Evolutionary conservation across 257 asterid species (phyloP), one percentile per base, ranked within the genome.

Genomic region (Marsdenia floribunda): DNA sequence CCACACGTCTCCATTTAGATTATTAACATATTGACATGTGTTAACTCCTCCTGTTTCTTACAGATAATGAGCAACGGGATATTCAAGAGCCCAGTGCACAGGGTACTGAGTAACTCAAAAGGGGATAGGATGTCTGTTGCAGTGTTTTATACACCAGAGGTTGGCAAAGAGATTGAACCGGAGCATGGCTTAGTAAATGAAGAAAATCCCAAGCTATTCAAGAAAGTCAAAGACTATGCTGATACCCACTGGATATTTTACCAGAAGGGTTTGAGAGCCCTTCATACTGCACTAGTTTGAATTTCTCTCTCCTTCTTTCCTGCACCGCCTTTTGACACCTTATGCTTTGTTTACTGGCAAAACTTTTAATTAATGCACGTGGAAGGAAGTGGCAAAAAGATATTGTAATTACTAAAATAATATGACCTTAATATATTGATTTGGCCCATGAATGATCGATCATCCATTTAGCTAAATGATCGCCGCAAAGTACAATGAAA

Each of bases 21-120:
- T 1, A 4, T 42, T 42, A 42, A 2, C 47, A 29, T 29, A 29
- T 47, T 68, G 60, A 24, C 26, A n/a, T 16, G 5, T 22, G 5
- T 22, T 18, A 1, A 44, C 1, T 44, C 12, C 26, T 64, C 18
- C 21, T 8, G 2, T 15, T 67, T 29, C n/a, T 29, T 42, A 38
- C 83, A 86, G 90, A 81, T 84, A 44, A 86, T 88, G 87, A 86
- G 82, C 79, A 86, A 88, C 21, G 90, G 93, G 21, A 71, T 81
- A 67, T 83, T 86, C 82, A 86, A 80, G 79, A 83, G 89, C 69
- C 85, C 84, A 19, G 83, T 82, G 81, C 93, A 88, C 24, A 82
- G 89, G 67, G 93, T 84, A 12, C 35, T 86, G 21, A 84, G 83
- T 52, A 81, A 72, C 77, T 70, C 86, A 52, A 22, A 76, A 44